Base-by-base conservation (phyloP, 1,284 basidiomycete species). In the Inonotus hispidus region DNA sequence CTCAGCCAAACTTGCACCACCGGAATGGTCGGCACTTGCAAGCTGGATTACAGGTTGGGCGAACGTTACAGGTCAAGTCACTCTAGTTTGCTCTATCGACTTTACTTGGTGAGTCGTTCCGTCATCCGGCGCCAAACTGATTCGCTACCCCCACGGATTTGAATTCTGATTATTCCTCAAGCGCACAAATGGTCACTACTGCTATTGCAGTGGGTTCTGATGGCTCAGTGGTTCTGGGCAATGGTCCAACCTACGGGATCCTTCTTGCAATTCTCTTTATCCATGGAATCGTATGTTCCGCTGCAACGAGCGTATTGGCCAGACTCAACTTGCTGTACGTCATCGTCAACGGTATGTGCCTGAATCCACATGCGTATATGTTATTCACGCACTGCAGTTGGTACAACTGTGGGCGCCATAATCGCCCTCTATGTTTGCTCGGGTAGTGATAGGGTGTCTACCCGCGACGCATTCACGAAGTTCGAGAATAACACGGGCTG, bases 11-110 rank as follows among this genome's bases (percentile, higher is more conserved):
- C 70, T 89, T 32, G 87, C 87, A 2, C 84, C 85, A 2, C 75
- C 76, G 16, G 74, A 75, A 65, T 82, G 83, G 62, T 75, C 83
- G 4, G 77, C 85, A 1, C 70, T 89, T 37, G 84, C 85, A 1
- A 85, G 84, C 66, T 89, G 88, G 87, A 82, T 90, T 53, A 89
- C 87, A n/a, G 79, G 80, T 1, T 85, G 83, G 84, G 82, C 82
- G 8, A 85, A 84, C 63, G 74, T 84, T 47, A 82, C 79, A 1
- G 80, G 82, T n/a, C 82, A 82, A 68, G 72, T 82, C 13, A 79
- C 85, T 0, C 78, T 88, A 10, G 84, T 89, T 37, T 87, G 84
- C 66, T 88, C 85, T 3, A 89, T 90, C 58, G 87, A 89, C 68
- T 90, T 84, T 64, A 87, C 86, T 21, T 85, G 85, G 80, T 79